Conservation (phyloP, 2,329 filamentous ascomycete species). For the Acrodontium crateriforme region DNA sequence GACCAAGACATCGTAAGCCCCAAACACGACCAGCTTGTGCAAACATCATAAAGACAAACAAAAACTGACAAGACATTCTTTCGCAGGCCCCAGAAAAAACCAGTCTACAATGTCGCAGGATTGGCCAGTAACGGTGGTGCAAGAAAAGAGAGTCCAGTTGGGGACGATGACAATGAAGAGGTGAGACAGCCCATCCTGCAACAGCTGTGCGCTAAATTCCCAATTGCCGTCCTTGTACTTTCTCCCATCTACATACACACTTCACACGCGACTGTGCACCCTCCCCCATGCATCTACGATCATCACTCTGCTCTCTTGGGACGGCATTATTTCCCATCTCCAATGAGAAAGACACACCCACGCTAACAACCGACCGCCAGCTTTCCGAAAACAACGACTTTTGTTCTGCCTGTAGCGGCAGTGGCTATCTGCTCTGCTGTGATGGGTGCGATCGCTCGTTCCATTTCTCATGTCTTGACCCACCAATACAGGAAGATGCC, state of each 20-base stretch:
- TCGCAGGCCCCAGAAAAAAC: slow-evolving; percentile 62
- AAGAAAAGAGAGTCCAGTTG: slow-evolving; percentile 46
- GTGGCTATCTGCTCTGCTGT: slow-evolving; percentile 79
- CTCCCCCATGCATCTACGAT: slow-evolving; percentile 19
- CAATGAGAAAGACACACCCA: too few relatives aligned
- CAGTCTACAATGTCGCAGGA: slow-evolving; percentile 53
- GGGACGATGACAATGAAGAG: slow-evolving; percentile 44
- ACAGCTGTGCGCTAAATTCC: slow-evolving; percentile 18
- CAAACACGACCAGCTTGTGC: not conserved
- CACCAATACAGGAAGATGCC: slow-evolving; percentile 46
- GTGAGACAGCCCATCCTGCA: too few relatives aligned
- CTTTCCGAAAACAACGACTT: slow-evolving; percentile 65
- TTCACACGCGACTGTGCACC: too few relatives aligned
- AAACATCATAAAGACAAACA: slow-evolving; percentile 4
- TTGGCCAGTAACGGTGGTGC: slow-evolving; percentile 50
- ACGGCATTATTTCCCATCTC: too few relatives aligned
- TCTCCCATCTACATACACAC: too few relatives aligned
- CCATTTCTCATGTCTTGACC: slow-evolving; percentile 79
- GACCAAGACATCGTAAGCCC: slow-evolving; percentile 27
- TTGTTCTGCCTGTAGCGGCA: slow-evolving; percentile 73
- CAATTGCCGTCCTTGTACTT: slow-evolving; percentile 27
- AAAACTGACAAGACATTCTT: slow-evolving; percentile 11
- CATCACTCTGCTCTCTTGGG: too few relatives aligned
- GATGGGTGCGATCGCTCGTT: slow-evolving; percentile 84
- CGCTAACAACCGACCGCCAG: slow-evolving; percentile 28